Base-by-base conservation (phyloP, 2,329 filamentous ascomycete genomes). In the Ceratocystis albifundus region DNA sequence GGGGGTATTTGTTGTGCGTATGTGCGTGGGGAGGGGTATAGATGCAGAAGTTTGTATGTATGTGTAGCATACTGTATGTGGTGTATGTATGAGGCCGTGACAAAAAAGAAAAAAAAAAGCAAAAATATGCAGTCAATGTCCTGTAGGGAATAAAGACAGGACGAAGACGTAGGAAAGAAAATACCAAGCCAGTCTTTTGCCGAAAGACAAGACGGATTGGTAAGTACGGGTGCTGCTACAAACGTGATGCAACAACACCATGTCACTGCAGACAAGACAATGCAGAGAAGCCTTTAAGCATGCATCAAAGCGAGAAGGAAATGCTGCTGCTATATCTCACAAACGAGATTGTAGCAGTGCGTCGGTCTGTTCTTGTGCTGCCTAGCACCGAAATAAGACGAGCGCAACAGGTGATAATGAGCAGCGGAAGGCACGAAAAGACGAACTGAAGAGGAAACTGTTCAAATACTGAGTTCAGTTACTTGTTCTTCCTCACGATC, bases 191-290 rank as follows among this genome's bases (percentile, higher is more conserved):
- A 50, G 8, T 53, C 20, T 10, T 55, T 41, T 41, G 36, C 36
- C 36, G 4, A 41, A 41, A 41, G 36, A 12, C 22, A n/a, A n/a
- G 20, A 32, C 36, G 28, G 66, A 62, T 65, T 22, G 66, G 57
- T 59, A 57, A 32, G 61, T 44, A 64, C 53, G 64, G n/a, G 45
- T 22, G 46, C 28, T 59, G 55, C n/a, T 8, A n/a, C 62, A 20
- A 53, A 64, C n/a, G 53, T 61, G 64, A 68, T 68, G 64, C 61
- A 61, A 68, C 59, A 68, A 66, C 67, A 68, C 66, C 64, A 68
- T 66, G 41, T n/a, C 63, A 28, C 64, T 61, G 61, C 45, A 44
- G 12, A 48, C 46, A 48, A 22, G 10, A 25, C 30, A 59, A 22
- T 59, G 28, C 55, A 59, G 12, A 59, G 20, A 59, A 7, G 8